phyloP scores from a whole-genome alignment of 805 yeast genomes.

The Wickerhamiella hasegawae region DNA sequence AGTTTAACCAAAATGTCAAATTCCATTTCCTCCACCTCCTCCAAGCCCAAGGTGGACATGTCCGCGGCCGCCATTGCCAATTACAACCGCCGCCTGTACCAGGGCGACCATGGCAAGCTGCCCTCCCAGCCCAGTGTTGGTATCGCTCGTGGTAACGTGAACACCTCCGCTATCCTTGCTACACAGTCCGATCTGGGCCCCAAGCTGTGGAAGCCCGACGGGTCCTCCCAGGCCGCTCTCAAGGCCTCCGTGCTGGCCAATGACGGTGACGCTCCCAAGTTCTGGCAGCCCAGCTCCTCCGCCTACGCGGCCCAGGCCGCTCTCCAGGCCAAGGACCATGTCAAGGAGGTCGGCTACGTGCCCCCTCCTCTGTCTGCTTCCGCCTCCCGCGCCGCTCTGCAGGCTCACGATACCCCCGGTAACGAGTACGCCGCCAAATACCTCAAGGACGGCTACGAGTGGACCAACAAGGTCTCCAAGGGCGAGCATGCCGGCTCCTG shows the following conservation, averaged over 20 bases:
- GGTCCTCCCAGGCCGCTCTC: slow-evolving; percentile 17
- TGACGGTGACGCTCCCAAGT: slow-evolving; percentile 19
- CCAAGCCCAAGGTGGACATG: slow-evolving; percentile 7
- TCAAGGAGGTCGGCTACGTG: slow-evolving; percentile 3
- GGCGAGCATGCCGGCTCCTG: slow-evolving; percentile 6
- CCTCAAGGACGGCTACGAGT: slow-evolving; percentile 23
- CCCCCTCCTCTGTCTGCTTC: slow-evolving; percentile 4
- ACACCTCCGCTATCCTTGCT: slow-evolving; percentile 22
- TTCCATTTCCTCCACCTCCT: slow-evolving; percentile 1
- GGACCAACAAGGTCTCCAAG: slow-evolving; percentile 12
- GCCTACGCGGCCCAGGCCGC: slow-evolving; percentile 42
- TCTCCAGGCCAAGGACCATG: slow-evolving; percentile 21
- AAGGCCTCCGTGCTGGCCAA: slow-evolving; percentile 24
- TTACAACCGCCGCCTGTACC: slow-evolving; percentile 20
- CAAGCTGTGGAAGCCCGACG: slow-evolving; percentile 22
- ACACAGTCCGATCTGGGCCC: slow-evolving; percentile 19
- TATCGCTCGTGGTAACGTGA: slow-evolving; percentile 13
- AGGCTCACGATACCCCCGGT: slow-evolving; percentile 18
- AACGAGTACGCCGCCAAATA: slow-evolving; percentile 20
- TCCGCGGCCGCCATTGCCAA: slow-evolving; percentile 21
- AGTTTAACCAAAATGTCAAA: no score
- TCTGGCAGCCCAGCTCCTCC: slow-evolving; percentile 27
- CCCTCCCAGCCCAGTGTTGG: slow-evolving; percentile 24
- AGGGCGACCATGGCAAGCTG: slow-evolving; percentile 19
- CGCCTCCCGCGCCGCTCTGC: slow-evolving; percentile 21